Evolutionary conservation across 352 stramenopile genomes (phyloP), one percentile per base, ranked within the genome.

Genomic region (Phytophthora sojae): DNA sequence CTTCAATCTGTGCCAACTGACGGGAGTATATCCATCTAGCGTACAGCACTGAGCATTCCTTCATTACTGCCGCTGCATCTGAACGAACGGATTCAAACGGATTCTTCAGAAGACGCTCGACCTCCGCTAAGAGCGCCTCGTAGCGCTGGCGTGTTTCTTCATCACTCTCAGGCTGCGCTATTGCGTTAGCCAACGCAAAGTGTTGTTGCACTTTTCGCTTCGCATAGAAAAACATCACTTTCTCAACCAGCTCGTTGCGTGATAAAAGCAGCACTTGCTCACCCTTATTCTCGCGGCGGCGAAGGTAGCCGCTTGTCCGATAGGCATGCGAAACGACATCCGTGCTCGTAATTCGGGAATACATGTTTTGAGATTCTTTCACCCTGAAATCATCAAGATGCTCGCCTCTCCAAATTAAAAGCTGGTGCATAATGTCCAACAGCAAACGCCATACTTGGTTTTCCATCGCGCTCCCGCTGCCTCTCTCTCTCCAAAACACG

Each of bases 191-290:
- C 25, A 89, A 73, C 52, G 85, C 83, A 42, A 88, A 93, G 35
- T 93, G 83, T 50, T 91, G 71, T 58, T 90, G 77, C 5, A 88
- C 69, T 49, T 90, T 90, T 29, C 85, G 70, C 54, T 79, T 86
- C 6, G 70, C 64, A 50, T 88, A 86, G 58, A 93, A 92, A 58
- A 91, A 83, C 19, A 85, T 64, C 29, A 89, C 73, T 17, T 77
- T 79, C 66, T 93, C 83, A n/a, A 88, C 78, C 75, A 91, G 76
- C 25, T 93, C 83, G 23, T 93, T 92, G 50, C 85, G 80, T 30
- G 83, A 92, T 5, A 80, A 71, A 3, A 91, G 68, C 19, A 69
- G 61, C 1, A 77, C 75, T 32, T 77, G 63, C 12, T 86, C 68
- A 6, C 52, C 67, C 52, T 70, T 70, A 32, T 32, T 3, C 11